Evolutionary conservation across 148 eudicot species (phyloP), one percentile per base, ranked within the genome.

Genomic region (Drosera capensis): DNA sequence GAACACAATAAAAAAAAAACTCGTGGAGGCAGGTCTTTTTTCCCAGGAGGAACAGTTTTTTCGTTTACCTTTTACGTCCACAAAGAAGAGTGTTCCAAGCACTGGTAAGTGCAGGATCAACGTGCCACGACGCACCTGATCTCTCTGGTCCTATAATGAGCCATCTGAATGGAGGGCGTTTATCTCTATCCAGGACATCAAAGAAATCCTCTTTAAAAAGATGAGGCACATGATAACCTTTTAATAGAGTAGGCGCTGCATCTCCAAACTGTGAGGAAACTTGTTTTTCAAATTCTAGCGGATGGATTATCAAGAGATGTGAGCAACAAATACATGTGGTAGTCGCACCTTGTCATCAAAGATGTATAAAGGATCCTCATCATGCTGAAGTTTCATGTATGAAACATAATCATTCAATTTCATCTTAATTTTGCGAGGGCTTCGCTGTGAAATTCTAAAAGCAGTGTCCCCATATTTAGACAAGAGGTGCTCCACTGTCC

Each of bases 41-140:
- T n/a, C n/a, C n/a, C 45, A 34, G 51, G 44, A 20, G 37, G 24
- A 23, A 14, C 13, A 29, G 17, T 3, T 19, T 20, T 18, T n/a
- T 39, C 36, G 24, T 39, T 56, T 52, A 86, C 96, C 96, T 82
- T 69, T 86, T 86, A 62, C 85, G 88, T 35, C 96, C 96, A 59
- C 67, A 71, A 9, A 86, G 48, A 48, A 86, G 94, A 47, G 96
- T 86, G 73, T 86, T 86, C 93, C 96, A 86, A 20, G 96, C 87
- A 68, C 99, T 90, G 49, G 99, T 85, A 48, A 90, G 95, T 70
- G 80, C 93, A 36, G 99, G 99, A 80, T 90, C 99, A 57, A 90
- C 99, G 68, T 90, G 99, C 99, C 99, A 90, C 29, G 99, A 90
- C 42, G 99, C 99, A 56, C 99, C 99, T 54, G 99, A 90, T 53